phyloP scores from a whole-genome alignment of 257 asterid genomes.

The Echium plantagineum region DNA sequence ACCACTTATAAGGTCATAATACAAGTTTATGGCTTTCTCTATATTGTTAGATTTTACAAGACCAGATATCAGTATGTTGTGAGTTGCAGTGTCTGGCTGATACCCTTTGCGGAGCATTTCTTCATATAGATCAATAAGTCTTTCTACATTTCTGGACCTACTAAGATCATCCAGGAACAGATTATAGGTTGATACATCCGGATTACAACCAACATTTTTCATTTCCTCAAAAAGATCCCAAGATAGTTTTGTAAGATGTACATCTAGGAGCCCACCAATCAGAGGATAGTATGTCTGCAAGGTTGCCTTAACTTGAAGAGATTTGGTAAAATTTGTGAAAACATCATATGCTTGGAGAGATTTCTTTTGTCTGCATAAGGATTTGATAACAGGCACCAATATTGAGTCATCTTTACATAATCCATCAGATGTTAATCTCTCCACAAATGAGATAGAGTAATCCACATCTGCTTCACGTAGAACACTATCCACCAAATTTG shows the following conservation, averaged over 20 bases:
- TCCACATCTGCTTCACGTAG: conserved; percentile 50
- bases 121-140: conserved; percentile 51
- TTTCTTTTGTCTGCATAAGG: conserved; percentile 63
- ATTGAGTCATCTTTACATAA: conserved; percentile 61
- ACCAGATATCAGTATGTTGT: conserved; percentile 74
- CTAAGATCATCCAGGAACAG: conserved; percentile 79
- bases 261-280: conserved; percentile 66
- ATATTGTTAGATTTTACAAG: conserved; percentile 62
- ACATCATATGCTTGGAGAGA: conserved; percentile 52
- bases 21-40: conserved; percentile 60
- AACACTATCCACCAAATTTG: conserved; percentile 50
- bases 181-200: conserved; percentile 64
- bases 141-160: conserved; percentile 54
- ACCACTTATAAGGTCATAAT: conserved; percentile 62
- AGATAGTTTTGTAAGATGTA: conserved; percentile 48
- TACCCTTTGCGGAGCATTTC: conserved; percentile 71
- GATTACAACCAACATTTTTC: conserved; percentile 51
- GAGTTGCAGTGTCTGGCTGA: conserved; percentile 55
- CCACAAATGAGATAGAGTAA: conserved; percentile 48
- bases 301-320: conserved; percentile 39
- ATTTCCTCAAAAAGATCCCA: conserved; percentile 59
- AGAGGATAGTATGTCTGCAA: conserved; percentile 45
- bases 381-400: conserved; percentile 49
- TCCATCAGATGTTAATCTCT: conserved; percentile 37
- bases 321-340: conserved; percentile 40